These are phyloP conservation scores for Sergeia podlipaevii DNA, from an alignment of 208 protist species.

Conservation along the genomic window DNA sequence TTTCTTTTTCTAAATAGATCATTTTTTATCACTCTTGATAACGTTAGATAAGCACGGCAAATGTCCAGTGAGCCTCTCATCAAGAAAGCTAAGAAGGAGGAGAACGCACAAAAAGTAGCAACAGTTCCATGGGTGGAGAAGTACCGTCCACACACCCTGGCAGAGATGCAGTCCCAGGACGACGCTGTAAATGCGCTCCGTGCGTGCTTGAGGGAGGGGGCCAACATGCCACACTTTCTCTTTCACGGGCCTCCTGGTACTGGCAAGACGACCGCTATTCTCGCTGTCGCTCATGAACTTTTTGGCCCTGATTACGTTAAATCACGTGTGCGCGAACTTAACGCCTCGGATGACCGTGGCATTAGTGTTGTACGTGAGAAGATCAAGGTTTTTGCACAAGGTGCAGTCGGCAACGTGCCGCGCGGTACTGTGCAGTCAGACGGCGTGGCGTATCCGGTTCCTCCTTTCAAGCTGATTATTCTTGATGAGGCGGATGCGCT, in stretches of 20 bases:
- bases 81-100: conserved; percentile 28
- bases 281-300: conserved; percentile 96
- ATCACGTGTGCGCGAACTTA: conserved; percentile 98
- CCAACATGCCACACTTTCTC: conserved; percentile 98
- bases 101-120: neutral
- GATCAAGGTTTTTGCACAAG: conserved; percentile 98
- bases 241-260: conserved; percentile 99
- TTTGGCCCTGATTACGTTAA: conserved; percentile 93
- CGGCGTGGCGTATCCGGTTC: conserved; percentile 83
- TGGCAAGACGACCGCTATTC: conserved; percentile 99
- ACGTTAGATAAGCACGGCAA: too few relatives aligned
- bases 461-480: conserved; percentile 99
- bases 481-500: conserved; percentile 99
- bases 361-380: conserved; percentile 98
- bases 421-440: conserved; percentile 67
- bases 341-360: conserved; percentile 99
- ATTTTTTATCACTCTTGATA: neutral
- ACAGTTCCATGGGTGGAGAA: conserved; percentile 89
- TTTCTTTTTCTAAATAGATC: too few relatives aligned
- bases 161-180: conserved; percentile 95
- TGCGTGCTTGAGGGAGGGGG: conserved; percentile 71
- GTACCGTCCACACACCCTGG: conserved; percentile 92
- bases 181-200: conserved; percentile 93
- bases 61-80: conserved; percentile 17
- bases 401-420: conserved; percentile 60